Evolutionary conservation across 1,284 basidiomycete species (phyloP), one percentile per base, ranked within the genome.

Genomic region (Apiotrichum gracile): DNA sequence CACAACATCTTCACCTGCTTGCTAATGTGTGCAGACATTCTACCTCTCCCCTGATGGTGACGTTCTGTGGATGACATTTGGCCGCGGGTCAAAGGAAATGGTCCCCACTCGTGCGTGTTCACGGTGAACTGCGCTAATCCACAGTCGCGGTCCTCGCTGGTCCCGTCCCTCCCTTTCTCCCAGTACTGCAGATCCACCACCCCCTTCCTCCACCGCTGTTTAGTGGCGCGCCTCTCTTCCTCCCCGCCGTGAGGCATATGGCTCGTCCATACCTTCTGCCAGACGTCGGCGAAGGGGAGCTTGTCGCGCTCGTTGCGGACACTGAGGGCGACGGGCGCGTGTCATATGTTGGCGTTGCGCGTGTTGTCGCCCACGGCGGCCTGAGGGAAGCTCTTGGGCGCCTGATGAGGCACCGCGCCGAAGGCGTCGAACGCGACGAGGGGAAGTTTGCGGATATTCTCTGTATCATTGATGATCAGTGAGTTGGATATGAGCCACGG

Each of bases 1-100:
- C n/a, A n/a, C n/a, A n/a, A n/a, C n/a, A n/a, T n/a, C n/a, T n/a
- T n/a, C n/a, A n/a, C n/a, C n/a, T n/a, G n/a, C n/a, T n/a, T n/a
- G 51, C 39, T 45, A 45, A 65, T 47, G 9, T 46, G 22, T n/a
- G 82, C 24, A 80, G 65, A 61, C 57, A 22, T 42, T 68, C 48
- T 68, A 81, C 4, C 86, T 87, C 69, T 80, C 82, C 5, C 70
- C 80, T 1, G 82, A 84, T 25, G 86, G 87, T 14, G 83, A 88
- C 65, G 88, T 88, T 2, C 74, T 91, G 22, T 91, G 89, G 88
- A 87, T 91, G 68, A 82, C 82, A 0, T 69, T 87, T 29, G 87
- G 86, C 35, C 51, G 68, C 17, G 67, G 62, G 9, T 66, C 79
- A 77, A 53, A 81, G 81, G 52, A 83, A 81, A 58, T 77, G 26